Conservation (phyloP, 2,329 filamentous ascomycete species). For the Teratosphaeria nubilosa region DNA sequence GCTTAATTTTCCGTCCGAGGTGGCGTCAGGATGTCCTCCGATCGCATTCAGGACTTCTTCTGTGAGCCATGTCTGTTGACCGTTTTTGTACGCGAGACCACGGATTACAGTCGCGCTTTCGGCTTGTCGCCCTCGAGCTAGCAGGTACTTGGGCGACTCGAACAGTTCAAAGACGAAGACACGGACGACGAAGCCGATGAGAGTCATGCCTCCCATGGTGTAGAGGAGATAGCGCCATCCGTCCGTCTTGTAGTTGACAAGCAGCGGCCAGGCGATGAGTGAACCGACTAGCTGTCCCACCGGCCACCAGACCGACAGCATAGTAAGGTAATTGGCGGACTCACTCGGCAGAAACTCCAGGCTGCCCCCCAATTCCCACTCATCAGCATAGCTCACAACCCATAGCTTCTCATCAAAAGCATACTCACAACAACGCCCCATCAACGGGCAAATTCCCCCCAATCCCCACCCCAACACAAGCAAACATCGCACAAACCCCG, state of each 20-base stretch:
- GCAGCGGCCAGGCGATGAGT: conserved; percentile 28
- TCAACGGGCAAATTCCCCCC: conserved; percentile 68
- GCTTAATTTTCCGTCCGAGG: conserved; percentile 31
- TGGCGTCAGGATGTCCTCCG: conserved; percentile 45
- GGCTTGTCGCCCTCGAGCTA: conserved; percentile 63
- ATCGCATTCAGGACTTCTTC: conserved; percentile 53
- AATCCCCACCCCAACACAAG: conserved; percentile 35
- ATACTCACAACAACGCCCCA: conserved; percentile 56
- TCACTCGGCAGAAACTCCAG: conserved; percentile 63
- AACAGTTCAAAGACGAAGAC: conserved; percentile 74
- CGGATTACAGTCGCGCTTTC: conserved; percentile 75
- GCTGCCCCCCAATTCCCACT: too few relatives aligned
- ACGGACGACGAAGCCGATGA: conserved; percentile 66
- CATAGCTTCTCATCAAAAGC: background rate
- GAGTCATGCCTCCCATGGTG: conserved; percentile 60
- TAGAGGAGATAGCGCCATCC: conserved; percentile 70
- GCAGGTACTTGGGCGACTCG: conserved; percentile 76
- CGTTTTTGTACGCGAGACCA: conserved; percentile 56
- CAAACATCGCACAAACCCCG: conserved; percentile 26
- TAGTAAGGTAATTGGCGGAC: conserved; percentile 64
- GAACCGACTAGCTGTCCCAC: conserved; percentile 67
- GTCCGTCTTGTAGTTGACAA: conserved; percentile 28
- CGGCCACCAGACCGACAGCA: conserved; percentile 82
- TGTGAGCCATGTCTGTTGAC: conserved; percentile 63
- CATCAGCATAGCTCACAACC: too few relatives aligned